phyloP scores from a whole-genome alignment of 805 yeast species.

The Grigorovia yakushimaensis region DNA sequence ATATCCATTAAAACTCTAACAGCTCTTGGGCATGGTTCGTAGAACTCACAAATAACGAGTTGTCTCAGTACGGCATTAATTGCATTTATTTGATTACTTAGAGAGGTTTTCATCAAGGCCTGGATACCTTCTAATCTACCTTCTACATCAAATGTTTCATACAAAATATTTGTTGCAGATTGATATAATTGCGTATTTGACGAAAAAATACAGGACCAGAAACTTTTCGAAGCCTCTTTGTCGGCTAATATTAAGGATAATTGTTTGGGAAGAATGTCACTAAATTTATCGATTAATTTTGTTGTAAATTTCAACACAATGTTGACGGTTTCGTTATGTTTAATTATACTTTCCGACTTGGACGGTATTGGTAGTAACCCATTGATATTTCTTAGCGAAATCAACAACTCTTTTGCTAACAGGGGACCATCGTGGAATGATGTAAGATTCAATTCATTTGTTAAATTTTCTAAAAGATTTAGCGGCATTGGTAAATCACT shows the following conservation, averaged over 20 bases:
- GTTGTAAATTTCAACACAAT: conserved; percentile 25
- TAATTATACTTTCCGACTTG: conserved; percentile 10
- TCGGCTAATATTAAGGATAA: conserved; percentile 33
- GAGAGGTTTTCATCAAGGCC: conserved; percentile 37
- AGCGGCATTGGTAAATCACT: conserved; percentile 25
- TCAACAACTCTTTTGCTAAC: conserved; percentile 22
- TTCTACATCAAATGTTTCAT: conserved; percentile 68
- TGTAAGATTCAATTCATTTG: conserved; percentile 17
- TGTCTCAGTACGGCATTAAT: conserved; percentile 37
- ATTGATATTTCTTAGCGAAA: conserved; percentile 25
- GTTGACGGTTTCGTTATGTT: conserved; percentile 23
- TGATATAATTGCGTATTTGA: conserved; percentile 51
- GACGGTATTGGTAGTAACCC: conserved; percentile 23
- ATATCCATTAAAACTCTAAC: conserved; percentile 71
- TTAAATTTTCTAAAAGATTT: conserved; percentile 24
- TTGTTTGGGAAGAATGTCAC: conserved; percentile 31
- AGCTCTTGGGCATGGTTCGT: conserved; percentile 68
- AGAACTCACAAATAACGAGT: conserved; percentile 40
- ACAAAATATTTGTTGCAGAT: conserved; percentile 58
- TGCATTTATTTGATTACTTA: conserved; percentile 40
- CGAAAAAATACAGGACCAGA: conserved; percentile 69
- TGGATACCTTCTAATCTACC: conserved; percentile 73
- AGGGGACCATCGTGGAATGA: conserved; percentile 27
- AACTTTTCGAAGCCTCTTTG: conserved; percentile 42
- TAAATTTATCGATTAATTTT: conserved; percentile 31